Percentiles rank a stretch among this genome's conserved stretches.
Conservation (phyloP, 225 moss, liverwort and hornwort species). For the Takakia lepidozioides region DNA sequence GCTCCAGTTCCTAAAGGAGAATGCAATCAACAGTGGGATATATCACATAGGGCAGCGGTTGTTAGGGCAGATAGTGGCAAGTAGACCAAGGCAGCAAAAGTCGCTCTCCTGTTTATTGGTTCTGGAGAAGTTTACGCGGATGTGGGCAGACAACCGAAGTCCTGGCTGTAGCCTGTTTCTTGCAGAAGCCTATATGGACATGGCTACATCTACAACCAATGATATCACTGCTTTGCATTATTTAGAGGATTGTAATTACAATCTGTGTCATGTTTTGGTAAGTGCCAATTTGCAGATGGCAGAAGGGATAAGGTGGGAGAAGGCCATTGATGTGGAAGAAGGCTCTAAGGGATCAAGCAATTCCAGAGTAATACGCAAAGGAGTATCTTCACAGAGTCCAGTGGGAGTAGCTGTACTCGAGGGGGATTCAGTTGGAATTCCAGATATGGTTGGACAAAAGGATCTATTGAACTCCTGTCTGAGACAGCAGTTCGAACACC, state of each 20-base stretch:
- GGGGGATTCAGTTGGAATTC: too few species aligned
- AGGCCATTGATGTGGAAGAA: not conserved
- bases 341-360: too few species aligned
- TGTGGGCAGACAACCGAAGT: constrained; percentile 70
- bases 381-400: too few species aligned
- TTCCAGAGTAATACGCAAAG: too few species aligned
- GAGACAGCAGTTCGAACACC: too few species aligned
- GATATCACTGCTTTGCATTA: constrained; percentile 42
- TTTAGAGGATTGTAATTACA: constrained; percentile 72
- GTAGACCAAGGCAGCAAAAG: constrained; percentile 48
- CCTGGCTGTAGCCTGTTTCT: constrained; percentile 78
- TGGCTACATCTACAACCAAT: constrained; percentile 54
- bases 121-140: constrained; percentile 73
- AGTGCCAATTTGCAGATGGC: constrained; percentile 39
- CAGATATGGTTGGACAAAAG: too few species aligned
- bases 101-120: constrained; percentile 63
- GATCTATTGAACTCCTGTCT: too few species aligned
- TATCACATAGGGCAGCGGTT: constrained; percentile 68
- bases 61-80: constrained; percentile 65
- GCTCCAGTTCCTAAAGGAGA: constrained; percentile 62
- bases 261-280: constrained; percentile 77
- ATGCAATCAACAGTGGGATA: constrained; percentile 67
- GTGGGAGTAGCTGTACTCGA: too few species aligned
- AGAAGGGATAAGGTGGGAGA: not conserved
- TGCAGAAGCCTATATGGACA: constrained; percentile 88